Evolutionary conservation across 345 rosid species (phyloP).

Genomic region (Aquilaria yunnanensis): DNA sequence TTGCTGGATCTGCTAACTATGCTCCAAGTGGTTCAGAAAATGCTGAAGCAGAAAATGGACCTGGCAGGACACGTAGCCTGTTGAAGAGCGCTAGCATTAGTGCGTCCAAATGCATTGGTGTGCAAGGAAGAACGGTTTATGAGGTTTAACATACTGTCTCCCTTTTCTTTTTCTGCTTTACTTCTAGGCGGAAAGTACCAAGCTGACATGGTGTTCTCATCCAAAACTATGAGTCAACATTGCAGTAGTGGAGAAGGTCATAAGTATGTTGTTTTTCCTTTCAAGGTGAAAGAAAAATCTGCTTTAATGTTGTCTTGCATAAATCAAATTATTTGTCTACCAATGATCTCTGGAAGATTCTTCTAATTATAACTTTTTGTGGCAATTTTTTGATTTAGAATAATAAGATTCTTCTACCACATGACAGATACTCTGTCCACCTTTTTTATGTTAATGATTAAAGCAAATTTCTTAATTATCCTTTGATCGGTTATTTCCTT

Average conservation of each 20-base stretch:
- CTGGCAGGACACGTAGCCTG: slow-evolving; percentile 47
- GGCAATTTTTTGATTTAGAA: no score
- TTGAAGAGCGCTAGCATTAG: slow-evolving; percentile 96
- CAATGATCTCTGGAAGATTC: neutral
- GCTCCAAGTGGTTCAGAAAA: slow-evolving; percentile 42
- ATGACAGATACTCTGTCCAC: no score
- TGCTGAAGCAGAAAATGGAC: slow-evolving; percentile 24
- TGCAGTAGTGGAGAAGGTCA: neutral
- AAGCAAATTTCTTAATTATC: neutral
- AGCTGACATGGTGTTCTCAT: neutral
- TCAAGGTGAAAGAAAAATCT: neutral
- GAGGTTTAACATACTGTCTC: slow-evolving; percentile 35
- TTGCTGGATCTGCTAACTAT: slow-evolving; percentile 44
- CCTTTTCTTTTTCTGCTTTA: neutral
- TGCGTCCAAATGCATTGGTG: slow-evolving; percentile 80
- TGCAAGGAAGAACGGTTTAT: slow-evolving; percentile 31
- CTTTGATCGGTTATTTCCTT: no score
- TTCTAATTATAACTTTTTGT: no score
- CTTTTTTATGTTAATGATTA: no score
- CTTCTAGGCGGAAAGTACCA: neutral
- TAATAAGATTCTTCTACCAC: no score
- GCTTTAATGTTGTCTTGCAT: neutral
- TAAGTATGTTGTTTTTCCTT: no score
- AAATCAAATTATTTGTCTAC: neutral
- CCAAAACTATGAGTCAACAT: neutral